phyloP scores from a whole-genome alignment of 306 rosid species.

The Medicago arabica region DNA sequence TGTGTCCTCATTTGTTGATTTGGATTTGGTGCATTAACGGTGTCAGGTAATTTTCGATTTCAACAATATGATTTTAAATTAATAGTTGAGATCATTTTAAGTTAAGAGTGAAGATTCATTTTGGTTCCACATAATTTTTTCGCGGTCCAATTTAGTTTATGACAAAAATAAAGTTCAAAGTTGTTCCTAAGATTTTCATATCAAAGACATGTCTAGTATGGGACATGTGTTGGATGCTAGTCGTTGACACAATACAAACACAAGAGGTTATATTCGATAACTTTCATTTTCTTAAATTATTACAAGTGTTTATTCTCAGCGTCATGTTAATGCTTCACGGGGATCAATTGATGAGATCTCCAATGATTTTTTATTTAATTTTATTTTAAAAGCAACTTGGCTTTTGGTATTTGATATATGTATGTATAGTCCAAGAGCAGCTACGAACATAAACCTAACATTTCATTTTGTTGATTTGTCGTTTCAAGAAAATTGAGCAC shows the following conservation, averaged over 20 bases:
- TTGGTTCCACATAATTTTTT: too few relatives aligned
- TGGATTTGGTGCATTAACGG: too few relatives aligned
- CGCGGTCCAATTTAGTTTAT: too few relatives aligned
- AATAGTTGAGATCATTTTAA: too few relatives aligned
- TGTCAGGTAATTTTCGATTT: too few relatives aligned
- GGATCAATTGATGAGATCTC: slow-evolving; percentile 27
- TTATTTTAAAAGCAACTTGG: slow-evolving; percentile 40
- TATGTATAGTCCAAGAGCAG: slow-evolving; percentile 12
- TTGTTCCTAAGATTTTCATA: too few relatives aligned
- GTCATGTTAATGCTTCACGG: background rate
- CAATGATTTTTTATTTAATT: slow-evolving; percentile 30
- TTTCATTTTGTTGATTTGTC: slow-evolving; percentile 42
- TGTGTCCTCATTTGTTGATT: slow-evolving; percentile 31
- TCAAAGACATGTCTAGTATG: too few relatives aligned
- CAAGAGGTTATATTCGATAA: background rate
- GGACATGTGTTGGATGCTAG: background rate
- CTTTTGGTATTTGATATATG: slow-evolving; percentile 22
- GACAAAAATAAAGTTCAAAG: too few relatives aligned
- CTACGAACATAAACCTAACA: slow-evolving; percentile 4
- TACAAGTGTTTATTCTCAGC: too few relatives aligned
- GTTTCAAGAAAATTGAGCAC: slow-evolving; percentile 31
- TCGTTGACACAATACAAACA: background rate
- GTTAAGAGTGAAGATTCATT: too few relatives aligned
- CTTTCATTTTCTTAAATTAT: background rate
- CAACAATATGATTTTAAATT: too few relatives aligned